Evolutionary conservation across 2,329 filamentous ascomycete genomes (phyloP), one percentile per base, ranked within the genome.

Genomic region (Colletotrichum graminicola): DNA sequence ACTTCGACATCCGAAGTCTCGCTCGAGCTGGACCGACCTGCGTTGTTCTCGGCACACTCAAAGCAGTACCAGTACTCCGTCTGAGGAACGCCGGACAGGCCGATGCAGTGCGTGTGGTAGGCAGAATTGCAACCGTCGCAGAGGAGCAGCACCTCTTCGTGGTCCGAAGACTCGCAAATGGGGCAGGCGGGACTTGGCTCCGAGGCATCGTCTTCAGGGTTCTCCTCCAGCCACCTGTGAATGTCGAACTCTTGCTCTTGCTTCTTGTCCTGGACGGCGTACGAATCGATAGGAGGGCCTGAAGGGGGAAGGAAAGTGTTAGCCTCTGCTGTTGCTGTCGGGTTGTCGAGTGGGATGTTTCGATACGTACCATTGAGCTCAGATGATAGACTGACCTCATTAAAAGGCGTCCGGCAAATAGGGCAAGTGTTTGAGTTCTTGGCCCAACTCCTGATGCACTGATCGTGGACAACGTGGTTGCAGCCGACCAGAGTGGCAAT

Each of bases 341-440:
- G 29, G 12, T 14, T 23, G 23, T 32, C 21, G 60, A 12, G 49
- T 23, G 39, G 54, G 49, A 54, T 67, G 47, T 43, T 60, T 68
- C 29, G 21, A 69, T 72, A 72, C 69, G 69, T 72, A 72, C 69
- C 69, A 39, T 72, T 72, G 54, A 72, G 84, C 75, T 88, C 90
- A 78, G 93, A 90, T 81, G 92, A 92, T 73, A 99, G 91, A 79
- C 96, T 91, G 75, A 99, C 95, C 76, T 92, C 84, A 82, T 98
- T 95, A 85, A 99, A 98, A 74, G 89, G 90, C 77, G 94, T 93
- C 76, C 96, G 93, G 83, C 96, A 99, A 81, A 99, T 97, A 56
- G 96, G 96, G 82, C 96, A 99, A 80, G 95, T 98, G 83, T 98
- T 99, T 74, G 96, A 95, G 81, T 97, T 93, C 82, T 97, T 94